Evolutionary conservation across 352 stramenopile species (phyloP), one percentile per base, ranked within the genome.

Genomic region (Phytophthora lateralis): DNA sequence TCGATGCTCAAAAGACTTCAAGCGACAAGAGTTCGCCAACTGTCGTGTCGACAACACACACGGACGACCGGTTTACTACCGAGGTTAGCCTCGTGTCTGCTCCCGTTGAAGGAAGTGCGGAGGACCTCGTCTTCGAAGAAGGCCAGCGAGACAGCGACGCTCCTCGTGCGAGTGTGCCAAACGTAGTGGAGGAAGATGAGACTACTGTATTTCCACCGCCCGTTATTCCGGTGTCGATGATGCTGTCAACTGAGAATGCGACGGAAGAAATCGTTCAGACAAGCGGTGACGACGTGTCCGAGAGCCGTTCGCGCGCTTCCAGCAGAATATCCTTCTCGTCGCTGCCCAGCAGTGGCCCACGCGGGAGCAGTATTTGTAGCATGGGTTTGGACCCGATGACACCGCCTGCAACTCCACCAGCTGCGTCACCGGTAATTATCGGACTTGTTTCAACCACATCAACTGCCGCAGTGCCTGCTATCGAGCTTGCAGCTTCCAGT

Each of bases 241-340:
- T 58, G 30, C 14, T 65, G 35, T 46, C 60, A 8, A 14, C 12
- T 24, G 37, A 60, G 29, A 42, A 20, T 45, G 12, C 14, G 9
- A 30, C 29, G 45, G 42, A 24, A 34, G 47, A 55, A 11, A 60
- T 34, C 1, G n/a, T 58, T 6, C 66, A 74, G 51, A 55, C 61
- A n/a, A 74, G 61, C 21, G 68, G 53, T 41, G 59, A 73, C 34
- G 18, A 65, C 5, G 46, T 73, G 35, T 73, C 26, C 1, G 63
- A 76, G 52, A 63, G 42, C 30, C 21, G 42, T 6, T 70, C 62
- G 29, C 57, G 49, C 6, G 27, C 52, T 45, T 72, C 68, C 4
- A 60, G 55, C 32, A 56, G 55, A 26, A 11, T 63, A 32, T 73
- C 63, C 6, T 64, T 66, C 39, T 66, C 67, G 18, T 72, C 67